Conservation (phyloP, 148 eudicot species). For the Rhododendron mucronatum region DNA sequence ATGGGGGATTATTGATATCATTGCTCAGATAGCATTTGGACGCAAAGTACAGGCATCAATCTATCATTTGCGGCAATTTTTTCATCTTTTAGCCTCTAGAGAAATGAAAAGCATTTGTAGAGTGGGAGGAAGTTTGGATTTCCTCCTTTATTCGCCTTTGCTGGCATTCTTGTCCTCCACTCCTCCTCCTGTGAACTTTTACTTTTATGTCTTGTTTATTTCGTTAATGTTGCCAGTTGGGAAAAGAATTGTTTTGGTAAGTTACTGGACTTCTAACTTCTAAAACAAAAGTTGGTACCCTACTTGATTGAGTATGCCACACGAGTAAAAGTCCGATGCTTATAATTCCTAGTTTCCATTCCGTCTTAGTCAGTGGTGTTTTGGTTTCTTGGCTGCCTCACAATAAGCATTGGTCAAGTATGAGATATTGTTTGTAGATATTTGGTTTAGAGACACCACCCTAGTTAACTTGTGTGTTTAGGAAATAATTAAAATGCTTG, state of each 20-base stretch:
- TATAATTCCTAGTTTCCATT: neutral
- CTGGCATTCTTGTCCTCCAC: neutral
- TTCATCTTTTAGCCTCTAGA: neutral
- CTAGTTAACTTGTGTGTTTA: neutral
- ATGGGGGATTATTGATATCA: neutral
- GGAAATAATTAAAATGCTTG: neutral
- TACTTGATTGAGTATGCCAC: neutral
- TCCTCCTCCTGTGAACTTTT: neutral
- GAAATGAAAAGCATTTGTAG: neutral
- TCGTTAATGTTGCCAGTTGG: neutral
- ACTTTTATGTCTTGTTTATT: neutral
- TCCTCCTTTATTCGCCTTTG: neutral
- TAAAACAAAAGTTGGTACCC: neutral
- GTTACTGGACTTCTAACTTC: neutral
- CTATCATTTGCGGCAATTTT: neutral
- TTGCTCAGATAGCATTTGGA: neutral
- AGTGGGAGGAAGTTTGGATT: neutral
- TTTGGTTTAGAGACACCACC: neutral
- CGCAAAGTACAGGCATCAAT: slow-evolving; percentile 3
- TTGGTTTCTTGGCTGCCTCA: neutral
- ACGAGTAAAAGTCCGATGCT: neutral
- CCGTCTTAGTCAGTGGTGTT: neutral
- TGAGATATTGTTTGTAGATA: neutral
- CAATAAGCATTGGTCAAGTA: neutral
- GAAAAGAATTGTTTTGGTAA: neutral